Evolutionary conservation across 2,329 filamentous ascomycete species (phyloP).

Genomic region (Claviceps monticola): DNA sequence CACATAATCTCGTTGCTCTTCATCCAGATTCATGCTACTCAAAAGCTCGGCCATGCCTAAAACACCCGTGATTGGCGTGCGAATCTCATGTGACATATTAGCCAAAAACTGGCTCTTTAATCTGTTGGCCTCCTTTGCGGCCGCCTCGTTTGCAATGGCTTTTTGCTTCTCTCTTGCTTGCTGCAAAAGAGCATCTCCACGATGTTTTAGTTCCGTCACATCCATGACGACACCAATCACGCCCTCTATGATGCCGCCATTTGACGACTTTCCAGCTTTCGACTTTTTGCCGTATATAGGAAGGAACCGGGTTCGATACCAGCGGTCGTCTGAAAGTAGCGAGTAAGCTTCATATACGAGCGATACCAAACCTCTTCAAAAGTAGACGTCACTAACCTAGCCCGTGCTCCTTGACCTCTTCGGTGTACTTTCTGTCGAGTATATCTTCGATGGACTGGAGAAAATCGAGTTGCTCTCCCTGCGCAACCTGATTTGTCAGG

Average conservation of each 20-base stretch:
- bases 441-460: slow-evolving; percentile 49
- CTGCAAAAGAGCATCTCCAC: slow-evolving; percentile 47
- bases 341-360: slow-evolving; percentile 1
- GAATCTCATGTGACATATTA: slow-evolving; percentile 72
- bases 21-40: slow-evolving; percentile 50
- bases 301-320: slow-evolving; percentile 58
- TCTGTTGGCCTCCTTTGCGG: slow-evolving; percentile 66
- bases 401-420: slow-evolving; percentile 51
- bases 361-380: background rate
- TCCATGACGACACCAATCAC: slow-evolving; percentile 72
- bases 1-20: slow-evolving; percentile 61
- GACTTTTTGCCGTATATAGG: slow-evolving; percentile 47
- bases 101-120: slow-evolving; percentile 70
- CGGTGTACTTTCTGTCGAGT: slow-evolving; percentile 42
- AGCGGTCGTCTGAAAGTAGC: slow-evolving; percentile 36
- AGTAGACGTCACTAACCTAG: slow-evolving; percentile 25
- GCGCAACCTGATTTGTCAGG: slow-evolving; percentile 27
- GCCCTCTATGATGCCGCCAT: slow-evolving; percentile 46
- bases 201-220: slow-evolving; percentile 55
- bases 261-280: slow-evolving; percentile 31
- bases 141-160: slow-evolving; percentile 59
- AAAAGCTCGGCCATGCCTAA: slow-evolving; percentile 69
- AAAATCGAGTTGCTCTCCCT: slow-evolving; percentile 34
- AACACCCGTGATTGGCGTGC: slow-evolving; percentile 66
- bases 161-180: slow-evolving; percentile 57